These are phyloP conservation scores for Thamnidium elegans DNA, from an alignment of 192 early-diverging fungal species.

Conservation along the genomic window DNA sequence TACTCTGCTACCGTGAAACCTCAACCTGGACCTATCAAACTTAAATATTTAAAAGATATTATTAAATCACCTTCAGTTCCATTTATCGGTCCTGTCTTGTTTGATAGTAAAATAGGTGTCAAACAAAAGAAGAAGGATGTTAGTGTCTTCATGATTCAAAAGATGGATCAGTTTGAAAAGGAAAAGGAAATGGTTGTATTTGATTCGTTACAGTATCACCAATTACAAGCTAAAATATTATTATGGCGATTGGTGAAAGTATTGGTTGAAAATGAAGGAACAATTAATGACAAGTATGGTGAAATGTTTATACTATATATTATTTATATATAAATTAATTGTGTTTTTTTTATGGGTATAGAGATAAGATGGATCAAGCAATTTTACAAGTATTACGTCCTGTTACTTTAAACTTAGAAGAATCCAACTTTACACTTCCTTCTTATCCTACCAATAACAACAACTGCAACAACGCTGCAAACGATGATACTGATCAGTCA, in stretches of 20 bases:
- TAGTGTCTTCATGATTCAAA: constrained; percentile 37
- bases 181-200: constrained; percentile 2
- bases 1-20: constrained; percentile 20
- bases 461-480: neutral
- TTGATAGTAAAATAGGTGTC: constrained; percentile 43
- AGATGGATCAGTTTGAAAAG: constrained; percentile 24
- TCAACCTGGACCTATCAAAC: constrained; percentile 32
- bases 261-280: constrained; percentile 64
- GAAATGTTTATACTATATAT: too few species aligned
- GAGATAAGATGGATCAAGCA: constrained; percentile 46
- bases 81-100: constrained; percentile 59
- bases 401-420: constrained; percentile 9
- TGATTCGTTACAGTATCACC: constrained; percentile 3
- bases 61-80: constrained; percentile 22
- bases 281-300: constrained; percentile 52
- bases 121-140: constrained; percentile 53
- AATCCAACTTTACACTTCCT: constrained; percentile 37
- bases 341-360: neutral
- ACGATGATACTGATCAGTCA: constrained; percentile 14
- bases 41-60: constrained; percentile 46
- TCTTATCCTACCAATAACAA: constrained; percentile 18
- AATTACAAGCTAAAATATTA: constrained; percentile 31
- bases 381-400: constrained; percentile 45
- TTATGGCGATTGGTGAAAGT: constrained; percentile 63
- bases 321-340: too few species aligned